These are phyloP conservation scores for Pseudomonodictys pantanalensis DNA, from an alignment of 495 filamentous ascomycete genomes.

Conservation along the genomic window DNA sequence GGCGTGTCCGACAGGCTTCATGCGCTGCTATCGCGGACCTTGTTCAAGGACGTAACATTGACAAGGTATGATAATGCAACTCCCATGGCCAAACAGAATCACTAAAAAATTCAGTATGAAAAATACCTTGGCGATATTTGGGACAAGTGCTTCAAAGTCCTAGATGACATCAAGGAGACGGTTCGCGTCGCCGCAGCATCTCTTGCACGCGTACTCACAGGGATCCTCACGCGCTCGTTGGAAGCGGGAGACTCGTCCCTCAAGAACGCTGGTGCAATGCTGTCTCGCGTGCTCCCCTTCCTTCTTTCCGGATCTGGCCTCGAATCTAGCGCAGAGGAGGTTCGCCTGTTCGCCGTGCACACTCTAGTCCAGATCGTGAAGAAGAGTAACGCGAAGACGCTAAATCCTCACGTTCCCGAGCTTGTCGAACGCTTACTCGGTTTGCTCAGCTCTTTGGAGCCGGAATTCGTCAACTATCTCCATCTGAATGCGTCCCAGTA, in stretches of 20 bases:
- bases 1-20: constrained; percentile 86
- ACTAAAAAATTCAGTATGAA: constrained; percentile 54
- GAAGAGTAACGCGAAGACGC: constrained; percentile 63
- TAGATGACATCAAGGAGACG: constrained; percentile 93
- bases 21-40: constrained; percentile 88
- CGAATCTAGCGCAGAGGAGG: constrained; percentile 81
- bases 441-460: constrained; percentile 81
- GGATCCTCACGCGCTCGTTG: constrained; percentile 77
- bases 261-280: constrained; percentile 68
- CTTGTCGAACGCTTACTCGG: constrained; percentile 78
- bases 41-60: constrained; percentile 68
- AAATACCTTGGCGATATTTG: constrained; percentile 82
- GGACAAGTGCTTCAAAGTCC: constrained; percentile 72
- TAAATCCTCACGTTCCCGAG: constrained; percentile 75
- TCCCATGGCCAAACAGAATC: background rate
- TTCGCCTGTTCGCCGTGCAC: constrained; percentile 60
- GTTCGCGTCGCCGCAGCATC: constrained; percentile 77
- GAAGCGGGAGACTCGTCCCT: constrained; percentile 71
- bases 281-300: constrained; percentile 83
- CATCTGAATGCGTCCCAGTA: constrained; percentile 88
- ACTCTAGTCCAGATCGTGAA: constrained; percentile 87
- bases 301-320: constrained; percentile 83
- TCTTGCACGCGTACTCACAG: constrained; percentile 77
- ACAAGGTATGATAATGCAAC: constrained; percentile 43
- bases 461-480: constrained; percentile 81